Evolutionary conservation across 2,329 filamentous ascomycete genomes (phyloP).

Genomic region (Coniella lustricola): DNA sequence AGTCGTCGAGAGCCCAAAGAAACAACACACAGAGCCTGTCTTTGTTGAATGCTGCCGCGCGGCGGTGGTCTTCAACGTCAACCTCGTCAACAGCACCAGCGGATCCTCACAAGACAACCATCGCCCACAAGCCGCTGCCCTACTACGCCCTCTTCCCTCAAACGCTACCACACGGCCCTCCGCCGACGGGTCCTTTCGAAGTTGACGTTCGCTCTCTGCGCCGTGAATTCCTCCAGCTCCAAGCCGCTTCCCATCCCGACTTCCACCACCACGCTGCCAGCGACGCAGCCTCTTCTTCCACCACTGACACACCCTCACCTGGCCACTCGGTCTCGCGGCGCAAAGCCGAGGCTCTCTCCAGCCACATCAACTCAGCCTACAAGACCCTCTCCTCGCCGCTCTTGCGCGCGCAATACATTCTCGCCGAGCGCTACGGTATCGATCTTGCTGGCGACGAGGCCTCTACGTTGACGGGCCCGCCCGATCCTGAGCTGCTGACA

Average conservation of each 20-base stretch:
- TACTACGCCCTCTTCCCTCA: conserved; percentile 84
- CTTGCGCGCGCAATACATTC: conserved; percentile 78
- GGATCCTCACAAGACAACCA: background rate
- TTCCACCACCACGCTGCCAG: conserved; percentile 36
- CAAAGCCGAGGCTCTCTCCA: conserved; percentile 68
- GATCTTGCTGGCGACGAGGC: conserved; percentile 76
- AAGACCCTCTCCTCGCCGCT: conserved; percentile 74
- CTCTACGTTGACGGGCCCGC: conserved; percentile 51
- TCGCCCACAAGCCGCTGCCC: conserved; percentile 10
- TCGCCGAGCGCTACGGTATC: conserved; percentile 61
- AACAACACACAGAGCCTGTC: background rate
- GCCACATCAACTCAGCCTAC: conserved; percentile 87
- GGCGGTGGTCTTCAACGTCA: conserved; percentile 1
- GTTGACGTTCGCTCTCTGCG: conserved; percentile 66
- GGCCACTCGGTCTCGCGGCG: conserved; percentile 22
- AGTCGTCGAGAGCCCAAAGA: background rate
- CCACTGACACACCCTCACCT: background rate
- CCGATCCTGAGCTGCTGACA: conserved; percentile 61
- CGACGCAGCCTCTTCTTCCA: background rate
- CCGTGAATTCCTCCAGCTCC: conserved; percentile 79
- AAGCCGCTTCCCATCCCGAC: conserved; percentile 71
- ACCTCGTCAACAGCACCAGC: conserved; percentile 2
- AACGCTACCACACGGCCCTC: conserved; percentile 69
- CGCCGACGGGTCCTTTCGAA: conserved; percentile 67
- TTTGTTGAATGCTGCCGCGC: background rate